These are phyloP conservation scores for Datisca glomerata DNA, from an alignment of 306 rosid genomes.

Conservation along the genomic window DNA sequence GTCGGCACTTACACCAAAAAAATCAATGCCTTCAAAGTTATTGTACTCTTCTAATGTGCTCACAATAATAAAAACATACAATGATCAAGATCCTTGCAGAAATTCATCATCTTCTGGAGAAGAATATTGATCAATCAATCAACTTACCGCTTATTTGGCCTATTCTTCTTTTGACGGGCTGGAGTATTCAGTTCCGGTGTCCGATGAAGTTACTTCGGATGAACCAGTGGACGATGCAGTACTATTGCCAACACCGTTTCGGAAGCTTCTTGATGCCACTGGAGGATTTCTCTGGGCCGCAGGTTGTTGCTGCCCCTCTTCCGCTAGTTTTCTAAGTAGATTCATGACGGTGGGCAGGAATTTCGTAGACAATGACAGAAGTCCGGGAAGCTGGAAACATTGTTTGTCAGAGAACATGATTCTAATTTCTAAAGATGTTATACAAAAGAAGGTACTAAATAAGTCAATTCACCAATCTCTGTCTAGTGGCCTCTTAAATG, in stretches of 20 bases:
- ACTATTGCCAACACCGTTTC: constrained; percentile 22
- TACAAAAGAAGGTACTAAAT: too few species aligned
- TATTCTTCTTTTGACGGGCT: constrained; percentile 46
- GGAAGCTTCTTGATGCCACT: constrained; percentile 18
- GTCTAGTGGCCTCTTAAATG: too few species aligned
- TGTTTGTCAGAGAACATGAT: background rate
- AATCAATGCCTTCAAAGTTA: too few species aligned
- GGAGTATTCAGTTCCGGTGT: constrained; percentile 19
- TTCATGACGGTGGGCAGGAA: constrained; percentile 74
- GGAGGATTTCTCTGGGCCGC: constrained; percentile 34
- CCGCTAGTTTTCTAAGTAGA: constrained; percentile 64
- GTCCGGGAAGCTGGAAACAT: constrained; percentile 55
- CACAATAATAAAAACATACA: too few species aligned
- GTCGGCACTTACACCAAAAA: too few species aligned
- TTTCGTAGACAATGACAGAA: constrained; percentile 51
- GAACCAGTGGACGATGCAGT: constrained; percentile 43
- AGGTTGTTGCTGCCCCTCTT: constrained; percentile 27
- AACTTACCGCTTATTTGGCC: constrained; percentile 7
- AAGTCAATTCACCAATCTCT: too few species aligned
- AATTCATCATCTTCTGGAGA: too few species aligned
- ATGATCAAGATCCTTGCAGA: too few species aligned
- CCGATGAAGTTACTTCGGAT: constrained; percentile 39
- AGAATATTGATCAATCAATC: too few species aligned
- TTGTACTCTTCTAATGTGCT: too few species aligned
- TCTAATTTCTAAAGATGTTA: too few species aligned